Conservation (phyloP, 768 basidiomycete species). For the Xerocomus brunneocitrinus region DNA sequence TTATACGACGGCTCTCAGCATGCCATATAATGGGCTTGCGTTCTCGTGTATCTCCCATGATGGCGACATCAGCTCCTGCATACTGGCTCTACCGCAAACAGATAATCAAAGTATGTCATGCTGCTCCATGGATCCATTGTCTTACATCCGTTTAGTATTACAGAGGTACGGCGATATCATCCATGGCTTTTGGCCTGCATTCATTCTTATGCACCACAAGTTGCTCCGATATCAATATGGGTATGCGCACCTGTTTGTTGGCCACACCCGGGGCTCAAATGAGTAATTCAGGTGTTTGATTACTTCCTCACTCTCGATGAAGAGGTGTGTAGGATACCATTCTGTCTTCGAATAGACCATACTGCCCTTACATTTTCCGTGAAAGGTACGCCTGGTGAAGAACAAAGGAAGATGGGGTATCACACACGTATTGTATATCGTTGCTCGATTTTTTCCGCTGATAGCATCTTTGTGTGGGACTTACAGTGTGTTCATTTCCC, state of each 20-base stretch:
- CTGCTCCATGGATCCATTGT: background rate
- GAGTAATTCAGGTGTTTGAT: background rate
- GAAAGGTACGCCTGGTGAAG: constrained; percentile 5
- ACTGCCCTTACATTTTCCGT: background rate
- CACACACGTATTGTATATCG: constrained; percentile 8
- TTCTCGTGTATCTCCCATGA: background rate
- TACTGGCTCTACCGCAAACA: constrained; percentile 5
- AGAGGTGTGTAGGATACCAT: background rate
- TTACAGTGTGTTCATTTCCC: constrained; percentile 1
- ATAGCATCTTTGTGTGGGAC: constrained; percentile 2
- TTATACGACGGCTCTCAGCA: no score
- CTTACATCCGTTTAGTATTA: no score
- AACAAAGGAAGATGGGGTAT: constrained; percentile 3
- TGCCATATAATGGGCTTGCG: no score
- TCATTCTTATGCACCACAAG: no score
- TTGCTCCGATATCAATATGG: no score
- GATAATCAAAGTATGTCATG: constrained; percentile 3
- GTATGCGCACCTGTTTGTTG: no score
- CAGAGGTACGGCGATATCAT: no score
- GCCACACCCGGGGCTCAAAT: no score
- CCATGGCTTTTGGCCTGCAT: no score
- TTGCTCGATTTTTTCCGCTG: constrained; percentile 6
- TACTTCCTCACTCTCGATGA: constrained; percentile 10
- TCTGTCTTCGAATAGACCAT: background rate
- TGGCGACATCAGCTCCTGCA: background rate